Evolutionary conservation across 345 rosid species (phyloP), one percentile per base, ranked within the genome.

Genomic region (Chamaenerion angustifolium): DNA sequence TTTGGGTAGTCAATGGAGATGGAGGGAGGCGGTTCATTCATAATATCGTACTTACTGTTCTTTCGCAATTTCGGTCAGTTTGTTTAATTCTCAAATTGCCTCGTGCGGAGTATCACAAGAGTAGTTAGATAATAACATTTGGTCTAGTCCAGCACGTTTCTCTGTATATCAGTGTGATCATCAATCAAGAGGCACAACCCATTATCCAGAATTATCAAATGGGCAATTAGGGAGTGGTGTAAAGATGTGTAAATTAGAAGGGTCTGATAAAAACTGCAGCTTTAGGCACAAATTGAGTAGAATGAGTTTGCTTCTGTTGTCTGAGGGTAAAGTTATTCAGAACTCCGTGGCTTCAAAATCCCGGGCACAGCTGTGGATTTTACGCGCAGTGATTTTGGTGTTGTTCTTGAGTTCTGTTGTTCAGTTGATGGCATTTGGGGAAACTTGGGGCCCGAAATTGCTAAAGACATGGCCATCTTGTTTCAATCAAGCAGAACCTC

Each of bases 401-500:
- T 57, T 83, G 74, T 52, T 89, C 10, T 85, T 95, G 97, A 81
- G 80, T 44, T 83, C 85, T 44, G 70, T 83, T 37, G 75, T 80
- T 66, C 95, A 89, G 57, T 61, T 89, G 64, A 63, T 77, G 78
- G 77, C 95, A 13, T 9, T 81, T 25, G 86, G 90, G 11, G 95
- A 81, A 57, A 61, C 85, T 61, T 83, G 95, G 95, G 82, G 90
- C n/a, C 93, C 97, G 1, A 71, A 77, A 56, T 51, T 89, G 63
- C 70, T 85, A 62, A 85, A 76, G 63, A 74, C 78, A 7, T 89
- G 90, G 90, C 90, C 97, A 68, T 79, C 94, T 68, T 82, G 97
- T 68, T 82, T 82, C 71, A 66, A 18, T 46, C 73, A 72, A 15
- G 61, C 76, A 45, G 80, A 64, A 45, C 23, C 51, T 37, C 19